Percentiles rank a stretch among this genome's conserved stretches.
These are phyloP conservation scores for Terfezia boudieri DNA, from an alignment of 495 filamentous ascomycete genomes.

Conservation along the genomic window DNA sequence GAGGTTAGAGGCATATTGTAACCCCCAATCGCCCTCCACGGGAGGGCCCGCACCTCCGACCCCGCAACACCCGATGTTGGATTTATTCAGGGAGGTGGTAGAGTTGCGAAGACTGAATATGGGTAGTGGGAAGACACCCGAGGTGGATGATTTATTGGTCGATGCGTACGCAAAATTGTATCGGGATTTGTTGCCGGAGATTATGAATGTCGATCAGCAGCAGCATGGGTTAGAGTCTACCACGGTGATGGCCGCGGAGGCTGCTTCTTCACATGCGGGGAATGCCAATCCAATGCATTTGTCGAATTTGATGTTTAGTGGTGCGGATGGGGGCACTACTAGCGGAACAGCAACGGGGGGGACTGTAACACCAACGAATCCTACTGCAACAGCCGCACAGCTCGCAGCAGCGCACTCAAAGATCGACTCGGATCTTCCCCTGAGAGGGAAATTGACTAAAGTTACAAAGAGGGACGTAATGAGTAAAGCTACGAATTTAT, in stretches of 20 bases:
- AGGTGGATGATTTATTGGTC: conserved; percentile 73
- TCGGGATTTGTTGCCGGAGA: conserved; percentile 1
- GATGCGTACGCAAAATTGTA: conserved; percentile 76
- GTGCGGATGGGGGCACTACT: conserved; percentile 5
- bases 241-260: neutral
- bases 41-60: neutral
- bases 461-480: conserved; percentile 12
- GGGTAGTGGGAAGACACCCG: conserved; percentile 56
- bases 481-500: conserved; percentile 9
- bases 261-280: neutral
- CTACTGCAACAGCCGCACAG: neutral
- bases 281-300: conserved; percentile 16
- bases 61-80: conserved; percentile 29
- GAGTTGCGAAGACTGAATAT: conserved; percentile 84
- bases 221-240: neutral
- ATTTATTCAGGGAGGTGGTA: conserved; percentile 57
- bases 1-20: conserved; percentile 27
- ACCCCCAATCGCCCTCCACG: neutral
- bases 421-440: conserved; percentile 9
- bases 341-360: neutral
- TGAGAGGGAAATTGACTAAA: conserved; percentile 14
- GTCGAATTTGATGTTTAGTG: conserved; percentile 14
- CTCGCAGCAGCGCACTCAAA: conserved; percentile 2
- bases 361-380: neutral
- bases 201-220: neutral